phyloP scores from a whole-genome alignment of 495 filamentous ascomycete genomes.

The Staphylotrichum longicolle region DNA sequence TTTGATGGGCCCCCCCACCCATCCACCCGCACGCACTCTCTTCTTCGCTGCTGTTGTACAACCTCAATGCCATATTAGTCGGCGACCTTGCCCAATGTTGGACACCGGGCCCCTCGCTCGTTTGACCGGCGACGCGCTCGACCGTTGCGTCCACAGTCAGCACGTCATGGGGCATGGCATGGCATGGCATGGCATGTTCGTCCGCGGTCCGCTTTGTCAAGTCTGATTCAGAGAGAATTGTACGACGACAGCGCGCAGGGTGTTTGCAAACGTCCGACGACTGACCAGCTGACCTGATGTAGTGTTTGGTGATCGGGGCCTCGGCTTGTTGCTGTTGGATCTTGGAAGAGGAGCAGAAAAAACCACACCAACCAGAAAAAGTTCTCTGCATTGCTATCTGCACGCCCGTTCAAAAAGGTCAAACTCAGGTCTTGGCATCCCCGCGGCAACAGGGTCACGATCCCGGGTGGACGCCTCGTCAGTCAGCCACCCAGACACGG shows the following conservation, averaged over 20 bases:
- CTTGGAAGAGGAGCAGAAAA: not conserved
- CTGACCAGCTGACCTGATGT: not conserved
- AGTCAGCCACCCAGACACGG: constrained; percentile 1
- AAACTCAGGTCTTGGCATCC: constrained; percentile 2
- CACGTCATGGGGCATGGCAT: constrained; percentile 8
- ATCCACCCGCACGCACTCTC: too few relatives aligned
- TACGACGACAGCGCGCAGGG: not conserved
- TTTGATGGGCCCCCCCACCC: too few relatives aligned
- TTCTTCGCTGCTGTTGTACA: not conserved
- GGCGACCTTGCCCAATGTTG: constrained; percentile 20
- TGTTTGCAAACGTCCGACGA: not conserved
- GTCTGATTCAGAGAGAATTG: constrained; percentile 3
- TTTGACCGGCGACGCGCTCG: not conserved
- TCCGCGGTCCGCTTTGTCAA: constrained; percentile 13
- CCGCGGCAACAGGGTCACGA: constrained; percentile 3
- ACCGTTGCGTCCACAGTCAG: not conserved
- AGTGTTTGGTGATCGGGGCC: not conserved
- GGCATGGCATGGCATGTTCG: not conserved
- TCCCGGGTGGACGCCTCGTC: constrained; percentile 11
- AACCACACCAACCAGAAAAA: constrained; percentile 12
- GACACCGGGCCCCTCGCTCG: constrained; percentile 10
- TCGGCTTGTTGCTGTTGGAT: constrained; percentile 1
- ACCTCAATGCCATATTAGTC: constrained; percentile 14
- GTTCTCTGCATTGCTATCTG: constrained; percentile 13
- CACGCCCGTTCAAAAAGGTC: not conserved